Base-by-base conservation (phyloP, 768 basidiomycete genomes). In the Boletus pseudo-olivaceus region DNA sequence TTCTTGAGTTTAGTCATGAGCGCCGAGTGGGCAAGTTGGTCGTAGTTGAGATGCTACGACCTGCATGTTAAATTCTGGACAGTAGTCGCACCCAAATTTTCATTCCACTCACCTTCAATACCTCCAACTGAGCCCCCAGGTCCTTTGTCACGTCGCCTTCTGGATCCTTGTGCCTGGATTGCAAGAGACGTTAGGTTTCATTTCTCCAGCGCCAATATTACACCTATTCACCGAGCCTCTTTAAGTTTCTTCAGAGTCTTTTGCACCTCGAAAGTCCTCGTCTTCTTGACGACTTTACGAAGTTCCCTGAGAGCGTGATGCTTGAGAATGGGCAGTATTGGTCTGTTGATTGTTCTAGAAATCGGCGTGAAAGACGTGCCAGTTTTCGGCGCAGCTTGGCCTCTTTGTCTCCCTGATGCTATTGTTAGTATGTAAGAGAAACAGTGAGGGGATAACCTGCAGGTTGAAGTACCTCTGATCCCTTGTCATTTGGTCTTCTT, bases 241-340 rank as follows among this genome's bases (percentile, higher is more conserved):
- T 89, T 93, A 29, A 94, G 72, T 69, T 82, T 85, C 76, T 93
- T 95, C 54, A 93, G 79, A n/a, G 87, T 70, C 66, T 87, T 88
- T 68, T 87, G 89, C 1, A 81, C 82, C 73, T 96, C 93, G 56
- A 90, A 89, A 0, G 80, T 72, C 66, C 84, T 90, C 10, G 88
- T 87, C 63, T 87, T 90, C 74, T 92, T 95, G 29, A 87, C 82
- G 5, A 85, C 81, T 61, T 88, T 88, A 58, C 80, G 79, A 9
- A 89, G 79, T 59, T 88, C 86, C 66, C 82, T 87, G 47, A 88
- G 65, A 54, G 81, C 81, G 66, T 90, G 90, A 62, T 89, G 84
- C 93, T 96, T 67, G 38, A 59, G 48, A 57, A 59, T 37, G 47
- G 47, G 41, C 20, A 48, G 33, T 42, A 39, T 62, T 59, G 48